phyloP scores from a whole-genome alignment of 805 yeast species.

The Ogataea pignaliae region DNA sequence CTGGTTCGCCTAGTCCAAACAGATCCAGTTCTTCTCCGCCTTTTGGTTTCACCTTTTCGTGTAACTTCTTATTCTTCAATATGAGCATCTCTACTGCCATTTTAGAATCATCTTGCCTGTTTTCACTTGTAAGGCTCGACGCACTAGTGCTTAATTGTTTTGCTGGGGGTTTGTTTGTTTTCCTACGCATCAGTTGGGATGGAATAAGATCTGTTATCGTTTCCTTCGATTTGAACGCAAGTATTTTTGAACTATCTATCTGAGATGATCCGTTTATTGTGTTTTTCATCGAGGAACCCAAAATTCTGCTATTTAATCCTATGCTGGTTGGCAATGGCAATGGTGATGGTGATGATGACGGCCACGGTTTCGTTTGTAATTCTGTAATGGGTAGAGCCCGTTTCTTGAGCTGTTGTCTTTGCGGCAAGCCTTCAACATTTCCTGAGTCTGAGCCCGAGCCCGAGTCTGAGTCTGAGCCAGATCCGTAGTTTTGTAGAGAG shows the following conservation, averaged over 20 bases:
- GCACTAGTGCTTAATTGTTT: too few species aligned
- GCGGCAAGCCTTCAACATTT: too few species aligned
- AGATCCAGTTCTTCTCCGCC: too few species aligned
- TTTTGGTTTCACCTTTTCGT: too few species aligned
- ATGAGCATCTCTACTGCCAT: neutral
- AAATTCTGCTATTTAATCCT: slow-evolving; percentile 1
- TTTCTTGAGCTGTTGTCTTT: neutral
- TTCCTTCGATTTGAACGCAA: slow-evolving; percentile 6
- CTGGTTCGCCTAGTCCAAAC: too few species aligned
- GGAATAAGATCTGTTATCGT: slow-evolving; percentile 19
- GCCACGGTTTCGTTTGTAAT: neutral
- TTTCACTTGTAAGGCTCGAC: too few species aligned
- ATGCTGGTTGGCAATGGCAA: neutral
- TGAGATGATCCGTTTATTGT: slow-evolving; percentile 20
- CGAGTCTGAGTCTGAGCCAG: slow-evolving; percentile 12
- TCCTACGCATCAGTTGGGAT: slow-evolving; percentile 4
- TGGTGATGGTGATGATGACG: too few species aligned
- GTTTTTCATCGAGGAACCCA: slow-evolving; percentile 22
- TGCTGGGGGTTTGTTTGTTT: neutral
- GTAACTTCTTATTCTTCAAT: too few species aligned
- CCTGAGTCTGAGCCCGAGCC: neutral
- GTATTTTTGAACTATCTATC: slow-evolving; percentile 4
- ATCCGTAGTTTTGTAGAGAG: slow-evolving; percentile 11
- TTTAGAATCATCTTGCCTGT: neutral
- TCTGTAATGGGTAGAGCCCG: neutral